Evolutionary conservation across 108 stramenopile genomes (phyloP).

Genomic region (Stephanodiscus minutulus): DNA sequence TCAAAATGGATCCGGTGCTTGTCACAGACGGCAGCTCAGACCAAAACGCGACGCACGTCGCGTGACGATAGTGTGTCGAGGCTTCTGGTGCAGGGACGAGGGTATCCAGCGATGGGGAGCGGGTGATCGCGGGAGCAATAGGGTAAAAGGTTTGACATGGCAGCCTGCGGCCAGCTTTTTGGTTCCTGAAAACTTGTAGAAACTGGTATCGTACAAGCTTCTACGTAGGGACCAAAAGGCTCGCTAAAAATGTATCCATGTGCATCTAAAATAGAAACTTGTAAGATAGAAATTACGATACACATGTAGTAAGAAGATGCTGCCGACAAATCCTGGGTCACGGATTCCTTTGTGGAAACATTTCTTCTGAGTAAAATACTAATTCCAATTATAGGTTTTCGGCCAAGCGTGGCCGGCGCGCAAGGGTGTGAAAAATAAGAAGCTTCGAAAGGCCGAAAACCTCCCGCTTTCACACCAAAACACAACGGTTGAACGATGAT

Average conservation of each 20-base stretch:
- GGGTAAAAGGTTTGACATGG: too few species aligned
- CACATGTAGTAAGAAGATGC: neutral
- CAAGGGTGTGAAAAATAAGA: neutral
- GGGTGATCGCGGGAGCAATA: too few species aligned
- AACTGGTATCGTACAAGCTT: too few species aligned
- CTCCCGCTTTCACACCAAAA: conserved; percentile 11
- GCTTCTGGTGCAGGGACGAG: too few species aligned
- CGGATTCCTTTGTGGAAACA: neutral
- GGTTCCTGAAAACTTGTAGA: too few species aligned
- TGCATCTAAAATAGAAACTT: neutral
- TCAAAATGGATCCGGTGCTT: too few species aligned
- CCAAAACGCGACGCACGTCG: too few species aligned
- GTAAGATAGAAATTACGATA: neutral
- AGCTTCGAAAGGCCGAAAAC: conserved; percentile 2
- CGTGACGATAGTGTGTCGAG: too few species aligned
- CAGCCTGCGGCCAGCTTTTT: too few species aligned
- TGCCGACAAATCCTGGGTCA: neutral
- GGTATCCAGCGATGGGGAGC: too few species aligned
- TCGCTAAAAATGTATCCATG: neutral
- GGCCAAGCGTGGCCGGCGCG: neutral
- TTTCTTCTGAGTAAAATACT: neutral
- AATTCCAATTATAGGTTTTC: neutral
- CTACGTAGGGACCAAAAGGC: too few species aligned
- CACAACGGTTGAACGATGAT: conserved; percentile 16
- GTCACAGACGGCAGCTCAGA: too few species aligned